Base-by-base conservation (phyloP, 306 rosid species). In the Astragalus membranaceus region DNA sequence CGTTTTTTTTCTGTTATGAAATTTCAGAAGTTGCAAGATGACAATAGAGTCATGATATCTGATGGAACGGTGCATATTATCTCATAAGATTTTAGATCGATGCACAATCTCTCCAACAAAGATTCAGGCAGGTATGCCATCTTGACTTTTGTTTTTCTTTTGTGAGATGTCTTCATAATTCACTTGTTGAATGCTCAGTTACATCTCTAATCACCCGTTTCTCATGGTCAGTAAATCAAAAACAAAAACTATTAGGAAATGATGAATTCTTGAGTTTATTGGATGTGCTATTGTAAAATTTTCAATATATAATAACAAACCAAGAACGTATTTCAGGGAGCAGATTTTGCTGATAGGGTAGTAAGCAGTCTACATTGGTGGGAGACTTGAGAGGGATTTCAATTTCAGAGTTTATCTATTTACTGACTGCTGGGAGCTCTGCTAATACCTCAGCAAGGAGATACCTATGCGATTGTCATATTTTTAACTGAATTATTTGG, bases 1-100 rank as follows among this genome's bases (percentile, higher is more conserved):
- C 39, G 1, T 35, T 35, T 10, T 46, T 20, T 58, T 44, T 78
- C 37, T 56, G 72, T 56, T 83, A 15, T 48, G 48, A 37, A 62
- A 81, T 73, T 67, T 64, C 96, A 95, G 99, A 86, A 78, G 74
- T 80, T 95, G 82, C 96, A 91, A 91, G 92, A 80, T 65, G 95
- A 84, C 58, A 89, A 89, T 83, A 80, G 95, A 84, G 87, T 91
- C 71, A 89, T 91, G 96, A 74, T 95, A 73, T 87, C 56, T 35
- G 95, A 77, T 57, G 89, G 86, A 64, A 51, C 61, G 78, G 97
- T 95, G 77, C 94, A 85, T 81, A 85, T 93, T 89, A 83, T 88
- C 75, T 70, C 93, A 44, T 89, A 79, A 80, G 43, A 59, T 61
- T 30, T 35, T 16, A 67, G 17, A 44, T 37, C 29, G 56, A 26